These are phyloP conservation scores for Chlorella sorokiniana DNA, from an alignment of 139 green algal species.

Conservation along the genomic window DNA sequence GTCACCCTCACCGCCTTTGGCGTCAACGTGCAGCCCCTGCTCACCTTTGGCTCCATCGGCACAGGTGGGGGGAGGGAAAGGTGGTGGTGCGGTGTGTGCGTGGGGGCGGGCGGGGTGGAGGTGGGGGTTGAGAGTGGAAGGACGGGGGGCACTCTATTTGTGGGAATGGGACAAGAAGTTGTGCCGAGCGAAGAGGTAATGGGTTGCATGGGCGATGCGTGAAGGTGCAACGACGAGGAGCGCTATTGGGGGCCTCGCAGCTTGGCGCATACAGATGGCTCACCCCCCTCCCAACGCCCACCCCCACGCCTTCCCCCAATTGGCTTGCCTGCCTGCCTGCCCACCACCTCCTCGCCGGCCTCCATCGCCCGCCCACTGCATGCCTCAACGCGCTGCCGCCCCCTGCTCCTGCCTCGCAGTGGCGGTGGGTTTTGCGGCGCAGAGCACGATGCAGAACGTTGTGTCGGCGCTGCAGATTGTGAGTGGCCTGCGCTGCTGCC, in stretches of 20 bases:
- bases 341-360: no score
- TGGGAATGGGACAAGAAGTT: no score
- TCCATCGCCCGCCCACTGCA: not conserved
- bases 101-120: not conserved
- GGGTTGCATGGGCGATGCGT: no score
- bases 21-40: slow-evolving; percentile 35
- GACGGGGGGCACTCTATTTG: no score
- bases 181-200: no score
- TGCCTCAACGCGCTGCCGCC: not conserved
- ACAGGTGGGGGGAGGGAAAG: not conserved
- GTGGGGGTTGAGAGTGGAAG: no score
- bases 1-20: slow-evolving; percentile 23
- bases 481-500: not conserved
- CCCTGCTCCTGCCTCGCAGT: not conserved
- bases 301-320: no score
- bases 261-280: no score
- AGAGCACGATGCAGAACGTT: slow-evolving; percentile 44
- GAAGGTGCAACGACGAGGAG: no score
- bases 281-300: no score
- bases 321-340: no score
- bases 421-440: slow-evolving; percentile 44
- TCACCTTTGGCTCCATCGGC: slow-evolving; percentile 6
- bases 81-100: not conserved
- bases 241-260: no score
- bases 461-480: slow-evolving; percentile 40